These are phyloP conservation scores for Prunus persica DNA, from an alignment of 306 rosid genomes.

Conservation along the genomic window DNA sequence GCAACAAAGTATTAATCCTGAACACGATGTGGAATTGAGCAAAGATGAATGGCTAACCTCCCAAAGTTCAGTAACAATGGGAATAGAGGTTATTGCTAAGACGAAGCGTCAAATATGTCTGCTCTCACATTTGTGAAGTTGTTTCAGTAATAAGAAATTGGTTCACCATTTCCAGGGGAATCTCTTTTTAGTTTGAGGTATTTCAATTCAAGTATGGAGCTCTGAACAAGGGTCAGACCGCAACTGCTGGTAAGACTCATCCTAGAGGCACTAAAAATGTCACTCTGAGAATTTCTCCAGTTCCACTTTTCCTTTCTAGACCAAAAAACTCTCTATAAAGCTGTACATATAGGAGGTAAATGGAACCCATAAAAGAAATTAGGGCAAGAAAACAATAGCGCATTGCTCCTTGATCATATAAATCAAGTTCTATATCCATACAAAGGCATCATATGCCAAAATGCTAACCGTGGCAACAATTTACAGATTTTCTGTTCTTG, in stretches of 20 bases:
- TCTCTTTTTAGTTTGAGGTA: constrained; percentile 3
- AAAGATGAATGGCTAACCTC: not conserved
- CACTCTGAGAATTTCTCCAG: not conserved
- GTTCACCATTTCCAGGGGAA: not conserved
- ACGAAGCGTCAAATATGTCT: not conserved
- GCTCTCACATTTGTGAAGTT: constrained; percentile 2
- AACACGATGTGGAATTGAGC: not conserved
- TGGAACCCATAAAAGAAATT: not conserved
- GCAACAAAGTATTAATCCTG: not conserved
- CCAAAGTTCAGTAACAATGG: not conserved
- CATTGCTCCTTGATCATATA: not conserved
- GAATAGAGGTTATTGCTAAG: constrained; percentile 2
- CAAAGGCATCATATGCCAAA: not conserved
- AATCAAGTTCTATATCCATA: not conserved
- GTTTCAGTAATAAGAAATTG: not conserved
- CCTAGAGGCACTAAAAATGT: not conserved
- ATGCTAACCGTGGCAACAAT: not conserved
- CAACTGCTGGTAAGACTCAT: not conserved
- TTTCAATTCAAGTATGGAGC: constrained; percentile 5
- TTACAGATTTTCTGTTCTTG: not conserved
- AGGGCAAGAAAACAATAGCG: not conserved
- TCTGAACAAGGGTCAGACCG: not conserved
- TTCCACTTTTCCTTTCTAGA: not conserved
- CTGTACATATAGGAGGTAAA: not conserved
- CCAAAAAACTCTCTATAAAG: not conserved